These are phyloP conservation scores for Rhinocladiella similis DNA, from an alignment of 2,329 filamentous ascomycete genomes.

Conservation along the genomic window DNA sequence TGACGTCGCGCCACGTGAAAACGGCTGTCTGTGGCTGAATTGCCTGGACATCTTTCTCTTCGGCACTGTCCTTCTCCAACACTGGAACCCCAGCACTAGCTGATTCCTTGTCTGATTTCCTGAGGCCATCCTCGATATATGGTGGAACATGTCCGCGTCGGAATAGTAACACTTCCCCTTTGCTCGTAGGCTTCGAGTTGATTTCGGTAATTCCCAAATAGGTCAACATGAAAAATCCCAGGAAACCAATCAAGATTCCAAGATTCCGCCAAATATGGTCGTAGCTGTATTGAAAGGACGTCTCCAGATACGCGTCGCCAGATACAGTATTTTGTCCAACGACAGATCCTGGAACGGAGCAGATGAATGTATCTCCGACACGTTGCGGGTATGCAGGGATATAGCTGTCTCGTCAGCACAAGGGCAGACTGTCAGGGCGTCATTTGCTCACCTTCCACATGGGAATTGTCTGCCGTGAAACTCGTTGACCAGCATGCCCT, in stretches of 20 bases:
- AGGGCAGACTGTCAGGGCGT: slow-evolving; percentile 56
- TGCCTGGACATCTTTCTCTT: slow-evolving; percentile 37
- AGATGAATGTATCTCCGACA: slow-evolving; percentile 68
- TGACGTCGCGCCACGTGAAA: slow-evolving; percentile 55
- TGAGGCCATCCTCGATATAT: slow-evolving; percentile 20
- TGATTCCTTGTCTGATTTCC: slow-evolving; percentile 54
- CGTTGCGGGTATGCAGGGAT: slow-evolving; percentile 44
- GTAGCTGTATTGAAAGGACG: slow-evolving; percentile 57
- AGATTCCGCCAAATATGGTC: slow-evolving; percentile 67
- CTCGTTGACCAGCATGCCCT: slow-evolving; percentile 57
- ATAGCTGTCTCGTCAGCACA: slow-evolving; percentile 33
- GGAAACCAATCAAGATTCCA: slow-evolving; percentile 65
- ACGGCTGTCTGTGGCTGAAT: slow-evolving; percentile 38
- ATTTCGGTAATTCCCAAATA: slow-evolving; percentile 67
- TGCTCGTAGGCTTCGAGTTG: slow-evolving; percentile 66
- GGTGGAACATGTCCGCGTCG: slow-evolving; percentile 63
- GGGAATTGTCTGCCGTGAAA: slow-evolving; percentile 59
- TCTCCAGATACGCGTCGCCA: slow-evolving; percentile 65
- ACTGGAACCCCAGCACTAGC: slow-evolving; percentile 23
- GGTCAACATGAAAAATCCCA: slow-evolving; percentile 67
- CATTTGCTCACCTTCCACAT: slow-evolving; percentile 33
- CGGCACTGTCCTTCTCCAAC: slow-evolving; percentile 14
- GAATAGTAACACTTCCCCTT: slow-evolving; percentile 75
- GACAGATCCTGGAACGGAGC: slow-evolving; percentile 53
- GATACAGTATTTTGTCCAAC: slow-evolving; percentile 56